phyloP scores from a whole-genome alignment of 768 basidiomycete genomes.

The Leccinum sublutescens region DNA sequence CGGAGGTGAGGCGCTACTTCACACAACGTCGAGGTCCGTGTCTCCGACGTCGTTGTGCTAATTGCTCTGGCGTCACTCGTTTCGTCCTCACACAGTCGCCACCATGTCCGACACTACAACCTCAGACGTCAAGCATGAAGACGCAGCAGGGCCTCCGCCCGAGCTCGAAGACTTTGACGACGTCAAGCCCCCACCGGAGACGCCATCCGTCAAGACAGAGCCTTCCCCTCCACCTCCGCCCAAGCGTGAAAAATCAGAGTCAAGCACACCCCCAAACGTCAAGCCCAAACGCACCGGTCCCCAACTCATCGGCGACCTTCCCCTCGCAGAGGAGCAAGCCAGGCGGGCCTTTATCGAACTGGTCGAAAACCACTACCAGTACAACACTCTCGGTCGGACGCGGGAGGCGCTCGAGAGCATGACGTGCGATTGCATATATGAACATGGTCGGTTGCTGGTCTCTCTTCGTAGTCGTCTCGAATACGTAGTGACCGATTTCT shows the following conservation, averaged over 20 bases:
- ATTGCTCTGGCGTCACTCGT: conserved; percentile 16
- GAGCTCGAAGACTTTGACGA: conserved; percentile 26
- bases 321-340: conserved; percentile 72
- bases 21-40: conserved; percentile 25
- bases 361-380: conserved; percentile 80
- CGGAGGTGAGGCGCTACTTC: conserved; percentile 12
- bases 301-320: conserved; percentile 81
- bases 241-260: conserved; percentile 35
- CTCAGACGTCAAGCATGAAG: conserved; percentile 14
- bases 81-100: conserved; percentile 29
- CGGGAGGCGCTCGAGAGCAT: conserved; percentile 89
- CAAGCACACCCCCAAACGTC: conserved; percentile 34
- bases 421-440: conserved; percentile 90
- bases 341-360: conserved; percentile 72
- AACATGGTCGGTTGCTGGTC: conserved; percentile 62
- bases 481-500: conserved; percentile 30
- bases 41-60: conserved; percentile 4
- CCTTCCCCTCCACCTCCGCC: conserved; percentile 29
- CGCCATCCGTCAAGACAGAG: conserved; percentile 30
- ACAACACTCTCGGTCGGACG: conserved; percentile 80
- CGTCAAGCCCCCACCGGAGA: conserved; percentile 26
- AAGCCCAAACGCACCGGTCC: conserved; percentile 40
- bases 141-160: conserved; percentile 6
- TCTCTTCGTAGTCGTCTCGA: conserved; percentile 21
- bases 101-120: conserved; percentile 13